Base-by-base conservation (phyloP, 192 early-diverging fungal species). In the Dispira simplex region DNA sequence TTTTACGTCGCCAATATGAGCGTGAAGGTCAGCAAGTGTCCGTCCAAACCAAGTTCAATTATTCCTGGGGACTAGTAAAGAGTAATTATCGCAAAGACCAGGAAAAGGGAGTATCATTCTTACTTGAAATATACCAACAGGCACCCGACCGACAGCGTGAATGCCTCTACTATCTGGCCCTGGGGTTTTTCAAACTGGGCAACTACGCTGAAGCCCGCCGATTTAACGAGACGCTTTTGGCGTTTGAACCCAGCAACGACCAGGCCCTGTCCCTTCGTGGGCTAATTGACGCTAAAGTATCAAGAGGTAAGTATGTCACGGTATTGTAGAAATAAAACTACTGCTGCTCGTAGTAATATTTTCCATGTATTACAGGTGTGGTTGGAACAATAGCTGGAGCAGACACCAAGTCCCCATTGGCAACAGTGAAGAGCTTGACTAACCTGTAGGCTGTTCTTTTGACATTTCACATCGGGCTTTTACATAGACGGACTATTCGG, bases 31-130 rank as follows among this genome's bases (percentile, higher is more conserved):
- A 81, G 53, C 74, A 84, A 64, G 75, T 78, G 26, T 78, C 86
- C 70, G 76, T 85, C 25, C 95, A 98, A 75, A 92, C 90, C 57
- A 93, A 93, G 71, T 98, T 98, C 79, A 95, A 98, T 79, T 93
- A 90, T 68, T 91, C 95, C 0, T 98, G 93, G 91, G 91, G 87
- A 0, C 81, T 95, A 45, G 83, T 91, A 68, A 84, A 83, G 71
- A 84, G 83, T 67, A 77, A 69, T 63, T 71, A 68, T 44, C 79
- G 78, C 64, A 72, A 72, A 10, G 83, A 93, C 57, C 86, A 91
- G 63, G 77, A 86, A 49, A 67, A 78, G 25, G 95, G 92, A 18
- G 81, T 98, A 44, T 62, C 73, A n/a, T 75, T 95, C 20, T 67
- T 69, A 69, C 69, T 77, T 87, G 93, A 97, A 63, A 94, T 98